Evolutionary conservation across 208 protist species (phyloP).

Genomic region (Trichomonas tenax): DNA sequence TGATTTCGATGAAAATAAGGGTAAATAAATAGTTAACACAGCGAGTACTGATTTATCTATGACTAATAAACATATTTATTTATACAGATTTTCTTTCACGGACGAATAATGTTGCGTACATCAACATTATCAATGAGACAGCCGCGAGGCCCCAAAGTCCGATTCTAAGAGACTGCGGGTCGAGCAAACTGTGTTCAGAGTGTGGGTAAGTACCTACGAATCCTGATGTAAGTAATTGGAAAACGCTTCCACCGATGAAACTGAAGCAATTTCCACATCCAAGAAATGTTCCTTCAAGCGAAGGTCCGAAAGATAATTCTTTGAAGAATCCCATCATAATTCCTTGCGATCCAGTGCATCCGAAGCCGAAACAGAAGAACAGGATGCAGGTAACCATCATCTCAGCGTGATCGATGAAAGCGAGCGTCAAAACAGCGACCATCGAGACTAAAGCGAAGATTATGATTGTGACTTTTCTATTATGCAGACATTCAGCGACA

Average conservation of each 20-base stretch:
- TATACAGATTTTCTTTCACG: neutral
- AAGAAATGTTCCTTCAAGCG: neutral
- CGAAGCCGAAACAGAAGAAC: neutral
- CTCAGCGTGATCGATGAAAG: neutral
- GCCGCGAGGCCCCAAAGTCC: neutral
- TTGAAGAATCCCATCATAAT: neutral
- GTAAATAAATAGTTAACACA: too few relatives aligned
- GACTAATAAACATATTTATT: too few relatives aligned
- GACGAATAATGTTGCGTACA: neutral
- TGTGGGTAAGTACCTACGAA: neutral
- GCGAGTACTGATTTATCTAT: too few relatives aligned
- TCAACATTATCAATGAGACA: neutral
- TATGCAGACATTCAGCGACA: neutral
- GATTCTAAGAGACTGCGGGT: neutral
- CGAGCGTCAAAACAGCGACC: neutral
- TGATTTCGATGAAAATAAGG: too few relatives aligned
- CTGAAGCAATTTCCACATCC: neutral
- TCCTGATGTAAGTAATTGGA: neutral
- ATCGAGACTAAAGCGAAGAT: neutral
- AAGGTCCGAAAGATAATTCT: neutral
- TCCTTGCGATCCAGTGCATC: neutral
- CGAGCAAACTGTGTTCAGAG: neutral
- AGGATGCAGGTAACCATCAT: neutral
- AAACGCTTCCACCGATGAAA: neutral
- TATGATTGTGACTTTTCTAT: neutral